These are phyloP conservation scores for Coemansia sp. DNA, from an alignment of 192 early-diverging fungal genomes.

Conservation along the genomic window DNA sequence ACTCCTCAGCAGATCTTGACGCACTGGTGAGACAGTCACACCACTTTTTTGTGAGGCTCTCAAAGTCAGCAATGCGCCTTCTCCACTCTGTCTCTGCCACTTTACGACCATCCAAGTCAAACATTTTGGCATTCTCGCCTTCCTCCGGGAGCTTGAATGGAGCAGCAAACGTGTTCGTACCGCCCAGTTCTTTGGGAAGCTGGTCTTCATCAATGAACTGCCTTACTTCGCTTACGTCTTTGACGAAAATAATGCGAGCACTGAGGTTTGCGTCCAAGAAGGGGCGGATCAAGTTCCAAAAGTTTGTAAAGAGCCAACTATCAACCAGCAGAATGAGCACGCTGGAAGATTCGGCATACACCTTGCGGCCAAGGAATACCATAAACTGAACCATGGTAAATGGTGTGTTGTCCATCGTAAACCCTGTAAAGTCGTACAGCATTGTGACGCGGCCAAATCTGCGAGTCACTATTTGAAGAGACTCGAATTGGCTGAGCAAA, in stretches of 20 bases:
- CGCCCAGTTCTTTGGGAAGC: constrained; percentile 32
- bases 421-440: constrained; percentile 45
- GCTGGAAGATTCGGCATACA: constrained; percentile 38
- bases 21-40: constrained; percentile 3
- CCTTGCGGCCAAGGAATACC: constrained; percentile 28
- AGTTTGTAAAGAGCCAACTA: constrained; percentile 52
- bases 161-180: constrained; percentile 18
- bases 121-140: constrained; percentile 33
- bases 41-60: constrained; percentile 32
- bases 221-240: constrained; percentile 30
- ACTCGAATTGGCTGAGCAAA: constrained; percentile 29
- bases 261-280: constrained; percentile 46
- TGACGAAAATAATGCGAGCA: constrained; percentile 46
- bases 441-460: constrained; percentile 20
- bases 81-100: constrained; percentile 37
- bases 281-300: constrained; percentile 41
- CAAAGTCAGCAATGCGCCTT: constrained; percentile 20
- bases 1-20: neutral
- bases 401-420: constrained; percentile 45
- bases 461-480: constrained; percentile 26
- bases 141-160: constrained; percentile 24
- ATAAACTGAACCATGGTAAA: constrained; percentile 40
- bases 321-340: constrained; percentile 47
- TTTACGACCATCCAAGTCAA: constrained; percentile 26
- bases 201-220: constrained; percentile 40